phyloP scores from a whole-genome alignment of 768 basidiomycete species.

The Clitopilus passeckerianus region DNA sequence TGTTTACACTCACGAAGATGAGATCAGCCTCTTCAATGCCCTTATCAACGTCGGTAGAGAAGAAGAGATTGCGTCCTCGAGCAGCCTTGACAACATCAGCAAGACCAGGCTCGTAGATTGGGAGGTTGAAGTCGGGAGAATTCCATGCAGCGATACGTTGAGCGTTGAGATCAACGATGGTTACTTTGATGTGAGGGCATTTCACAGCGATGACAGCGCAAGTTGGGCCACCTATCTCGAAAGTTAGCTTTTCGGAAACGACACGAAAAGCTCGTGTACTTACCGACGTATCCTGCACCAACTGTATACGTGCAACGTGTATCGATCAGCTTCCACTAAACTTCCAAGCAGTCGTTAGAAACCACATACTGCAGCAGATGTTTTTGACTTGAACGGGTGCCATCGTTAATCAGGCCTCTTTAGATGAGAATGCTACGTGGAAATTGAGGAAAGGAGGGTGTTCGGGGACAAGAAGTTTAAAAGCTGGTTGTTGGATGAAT shows the following conservation, averaged over 20 bases:
- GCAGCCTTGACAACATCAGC: conserved; percentile 84
- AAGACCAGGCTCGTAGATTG: conserved; percentile 98
- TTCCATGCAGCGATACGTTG: conserved; percentile 97
- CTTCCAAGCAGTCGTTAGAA: neutral
- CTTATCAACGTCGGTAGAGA: conserved; percentile 92
- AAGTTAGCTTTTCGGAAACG: neutral
- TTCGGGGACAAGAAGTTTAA: neutral
- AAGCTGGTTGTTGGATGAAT: neutral
- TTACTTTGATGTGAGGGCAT: conserved; percentile 90
- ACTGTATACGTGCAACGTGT: conserved; percentile 35
- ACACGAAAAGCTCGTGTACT: conserved; percentile 15
- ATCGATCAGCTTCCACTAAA: conserved; percentile 7
- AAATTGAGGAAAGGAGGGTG: conserved; percentile 2
- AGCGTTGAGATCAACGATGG: conserved; percentile 97
- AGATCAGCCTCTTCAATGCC: conserved; percentile 93
- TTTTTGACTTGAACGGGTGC: conserved; percentile 62
- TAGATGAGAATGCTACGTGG: neutral
- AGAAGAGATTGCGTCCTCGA: conserved; percentile 94
- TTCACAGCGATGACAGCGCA: conserved; percentile 93
- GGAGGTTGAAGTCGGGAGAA: conserved; percentile 73
- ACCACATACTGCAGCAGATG: conserved; percentile 81
- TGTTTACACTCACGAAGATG: conserved; percentile 98
- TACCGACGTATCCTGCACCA: conserved; percentile 92
- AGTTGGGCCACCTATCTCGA: conserved; percentile 76
- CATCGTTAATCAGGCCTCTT: conserved; percentile 26